These are phyloP conservation scores for Scutellaria galericulata DNA, from an alignment of 257 asterid species.

Conservation along the genomic window DNA sequence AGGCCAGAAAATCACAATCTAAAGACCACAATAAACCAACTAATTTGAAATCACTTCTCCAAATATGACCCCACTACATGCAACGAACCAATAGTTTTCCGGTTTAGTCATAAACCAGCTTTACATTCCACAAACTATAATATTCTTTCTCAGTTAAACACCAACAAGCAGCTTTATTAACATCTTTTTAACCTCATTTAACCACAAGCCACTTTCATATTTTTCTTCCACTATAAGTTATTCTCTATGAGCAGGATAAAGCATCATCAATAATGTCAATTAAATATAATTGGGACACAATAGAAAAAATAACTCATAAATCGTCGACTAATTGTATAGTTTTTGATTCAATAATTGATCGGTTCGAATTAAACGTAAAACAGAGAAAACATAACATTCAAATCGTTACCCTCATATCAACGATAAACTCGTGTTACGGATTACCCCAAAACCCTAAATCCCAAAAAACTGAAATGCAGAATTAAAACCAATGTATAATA, in stretches of 20 bases:
- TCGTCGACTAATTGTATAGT: not conserved
- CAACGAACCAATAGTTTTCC: constrained; percentile 4
- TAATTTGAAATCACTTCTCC: not conserved
- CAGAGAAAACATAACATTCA: not conserved
- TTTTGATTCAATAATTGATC: not conserved
- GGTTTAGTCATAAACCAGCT: constrained; percentile 1
- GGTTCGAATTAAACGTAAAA: not conserved
- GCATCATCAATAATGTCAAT: not conserved
- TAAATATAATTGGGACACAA: not conserved
- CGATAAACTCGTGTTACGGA: not conserved
- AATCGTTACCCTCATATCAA: constrained; percentile 4
- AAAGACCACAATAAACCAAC: not conserved
- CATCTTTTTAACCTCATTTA: constrained; percentile 1
- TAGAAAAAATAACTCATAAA: not conserved
- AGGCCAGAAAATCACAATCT: constrained; percentile 1
- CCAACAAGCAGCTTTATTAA: constrained; percentile 15
- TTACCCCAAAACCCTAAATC: constrained; percentile 34
- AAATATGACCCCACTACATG: constrained; percentile 1
- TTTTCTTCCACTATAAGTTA: not conserved
- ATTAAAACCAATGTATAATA: not conserved
- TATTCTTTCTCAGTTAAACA: not conserved
- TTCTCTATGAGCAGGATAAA: constrained; percentile 1
- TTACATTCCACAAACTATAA: not conserved
- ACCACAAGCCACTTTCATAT: not conserved
- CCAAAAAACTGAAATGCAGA: constrained; percentile 10